Conservation (phyloP, 2,329 filamentous ascomycete genomes). For the Clonostachys rhizophaga region DNA sequence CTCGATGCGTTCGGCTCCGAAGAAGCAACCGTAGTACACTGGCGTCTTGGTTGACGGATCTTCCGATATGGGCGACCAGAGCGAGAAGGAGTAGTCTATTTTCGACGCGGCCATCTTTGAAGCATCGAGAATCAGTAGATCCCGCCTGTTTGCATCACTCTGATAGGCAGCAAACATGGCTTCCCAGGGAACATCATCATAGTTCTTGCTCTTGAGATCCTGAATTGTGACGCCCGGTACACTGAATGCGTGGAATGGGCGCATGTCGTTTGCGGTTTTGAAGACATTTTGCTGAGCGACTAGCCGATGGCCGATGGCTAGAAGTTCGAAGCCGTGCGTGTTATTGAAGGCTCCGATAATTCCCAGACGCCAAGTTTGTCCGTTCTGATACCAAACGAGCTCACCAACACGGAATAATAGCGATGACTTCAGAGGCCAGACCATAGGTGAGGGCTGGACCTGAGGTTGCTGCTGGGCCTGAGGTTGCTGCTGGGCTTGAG, state of each 20-base stretch:
- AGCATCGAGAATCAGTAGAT: constrained; percentile 39
- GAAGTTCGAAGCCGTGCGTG: constrained; percentile 22
- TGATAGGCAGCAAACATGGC: constrained; percentile 21
- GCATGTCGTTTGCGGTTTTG: constrained; percentile 34
- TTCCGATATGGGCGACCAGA: constrained; percentile 32
- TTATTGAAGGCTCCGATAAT: constrained; percentile 27
- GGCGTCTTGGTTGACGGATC: constrained; percentile 22
- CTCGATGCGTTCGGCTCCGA: constrained; percentile 44
- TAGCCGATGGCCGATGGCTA: constrained; percentile 32
- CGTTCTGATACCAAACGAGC: constrained; percentile 44
- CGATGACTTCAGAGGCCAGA: constrained; percentile 24
- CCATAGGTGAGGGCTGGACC: constrained; percentile 6
- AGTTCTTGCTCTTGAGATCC: constrained; percentile 29
- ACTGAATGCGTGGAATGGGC: constrained; percentile 46
- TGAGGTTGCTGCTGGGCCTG: constrained; percentile 8
- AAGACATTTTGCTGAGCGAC: constrained; percentile 29
- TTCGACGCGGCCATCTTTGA: constrained; percentile 45
- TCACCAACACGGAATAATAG: constrained; percentile 42
- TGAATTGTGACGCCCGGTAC: constrained; percentile 35
- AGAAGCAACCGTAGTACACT: constrained; percentile 41
- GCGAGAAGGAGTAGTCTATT: constrained; percentile 42
- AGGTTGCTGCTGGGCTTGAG: constrained; percentile 8
- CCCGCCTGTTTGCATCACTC: constrained; percentile 28
- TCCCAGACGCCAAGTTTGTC: constrained; percentile 41
- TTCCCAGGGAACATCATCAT: constrained; percentile 38